Evolutionary conservation across 2,329 filamentous ascomycete genomes (phyloP), one percentile per base, ranked within the genome.

Genomic region (Trichoderma afroharzianum): DNA sequence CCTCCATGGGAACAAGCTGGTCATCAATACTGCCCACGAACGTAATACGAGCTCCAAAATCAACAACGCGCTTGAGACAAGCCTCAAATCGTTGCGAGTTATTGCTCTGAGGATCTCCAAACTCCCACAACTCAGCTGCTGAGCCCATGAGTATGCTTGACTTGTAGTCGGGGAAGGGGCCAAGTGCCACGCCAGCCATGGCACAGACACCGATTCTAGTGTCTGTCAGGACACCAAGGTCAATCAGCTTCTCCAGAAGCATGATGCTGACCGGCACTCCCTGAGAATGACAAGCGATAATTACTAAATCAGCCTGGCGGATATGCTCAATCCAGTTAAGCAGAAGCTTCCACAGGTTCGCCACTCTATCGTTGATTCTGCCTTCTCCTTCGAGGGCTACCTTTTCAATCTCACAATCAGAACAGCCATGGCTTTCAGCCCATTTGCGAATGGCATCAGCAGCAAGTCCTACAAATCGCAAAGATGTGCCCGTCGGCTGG

Each of bases 11-110:
- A 15, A 99, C 95, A 3, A 99, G 86, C 81, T 99, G 96, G 80
- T 99, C 96, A 79, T 99, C 96, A 66, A 99, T 97, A 80, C 95
- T 98, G 68, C 95, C 95, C 72, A 97, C 87, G 79, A 95, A 98
- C 0, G 94, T 92, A 63, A 98, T 89, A 53, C 93, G 89, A 15
- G 93, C 93, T 14, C 95, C 94, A 76, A 93, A 92, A 18, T 91
- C 87, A 7, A 99, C 84, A 2, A 92, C 91, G 11, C 88, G 88
- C 77, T 92, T 90, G 3, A 98, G 83, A 0, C 94, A 90, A 32
- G 90, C 85, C 76, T 93, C 90, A 75, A 98, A 97, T 75, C 93
- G 89, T 77, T 92, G 91, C 0, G 94, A 95, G 14, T 98, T 93
- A 68, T 90, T 87, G 78, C 94, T 97, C 70, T 92, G 88, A 0